phyloP scores from a whole-genome alignment of 305 asterid genomes.

The Petunia hybrid region DNA sequence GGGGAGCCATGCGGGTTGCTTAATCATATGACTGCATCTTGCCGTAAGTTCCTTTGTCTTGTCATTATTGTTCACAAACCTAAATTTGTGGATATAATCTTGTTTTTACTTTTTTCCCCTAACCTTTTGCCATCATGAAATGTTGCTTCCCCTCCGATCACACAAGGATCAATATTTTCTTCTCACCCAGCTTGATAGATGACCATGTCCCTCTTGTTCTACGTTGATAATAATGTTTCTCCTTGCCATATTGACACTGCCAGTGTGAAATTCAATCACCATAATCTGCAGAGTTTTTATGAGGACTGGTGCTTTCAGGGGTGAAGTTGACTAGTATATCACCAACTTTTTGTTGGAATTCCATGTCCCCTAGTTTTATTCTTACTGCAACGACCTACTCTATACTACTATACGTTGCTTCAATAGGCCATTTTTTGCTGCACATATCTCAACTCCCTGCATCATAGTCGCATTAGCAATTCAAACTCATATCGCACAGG shows the following conservation, averaged over 20 bases:
- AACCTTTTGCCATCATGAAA: not conserved
- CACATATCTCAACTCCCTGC: not conserved
- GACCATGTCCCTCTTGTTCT: conserved; percentile 3
- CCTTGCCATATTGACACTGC: not conserved
- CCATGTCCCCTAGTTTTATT: not conserved
- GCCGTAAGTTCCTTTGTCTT: conserved; percentile 69
- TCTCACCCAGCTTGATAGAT: conserved; percentile 3
- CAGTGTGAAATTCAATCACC: not conserved
- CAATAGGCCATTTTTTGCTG: conserved; percentile 12
- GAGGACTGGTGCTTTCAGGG: not conserved
- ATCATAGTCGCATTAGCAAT: not conserved
- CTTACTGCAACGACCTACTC: not conserved
- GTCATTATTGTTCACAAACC: not conserved
- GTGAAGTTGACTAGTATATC: not conserved
- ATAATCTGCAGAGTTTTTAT: conserved; percentile 9
- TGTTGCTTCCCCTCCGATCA: conserved; percentile 4
- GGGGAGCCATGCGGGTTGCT: conserved; percentile 99
- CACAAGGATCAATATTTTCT: not conserved
- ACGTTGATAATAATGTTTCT: not conserved
- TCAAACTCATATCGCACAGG: not conserved
- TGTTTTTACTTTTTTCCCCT: conserved; percentile 18
- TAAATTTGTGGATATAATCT: not conserved
- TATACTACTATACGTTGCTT: conserved; percentile 22
- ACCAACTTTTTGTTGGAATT: conserved; percentile 3
- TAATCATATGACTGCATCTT: conserved; percentile 89